These are phyloP conservation scores for Silene uniflora DNA, from an alignment of 148 eudicot species.

Conservation along the genomic window DNA sequence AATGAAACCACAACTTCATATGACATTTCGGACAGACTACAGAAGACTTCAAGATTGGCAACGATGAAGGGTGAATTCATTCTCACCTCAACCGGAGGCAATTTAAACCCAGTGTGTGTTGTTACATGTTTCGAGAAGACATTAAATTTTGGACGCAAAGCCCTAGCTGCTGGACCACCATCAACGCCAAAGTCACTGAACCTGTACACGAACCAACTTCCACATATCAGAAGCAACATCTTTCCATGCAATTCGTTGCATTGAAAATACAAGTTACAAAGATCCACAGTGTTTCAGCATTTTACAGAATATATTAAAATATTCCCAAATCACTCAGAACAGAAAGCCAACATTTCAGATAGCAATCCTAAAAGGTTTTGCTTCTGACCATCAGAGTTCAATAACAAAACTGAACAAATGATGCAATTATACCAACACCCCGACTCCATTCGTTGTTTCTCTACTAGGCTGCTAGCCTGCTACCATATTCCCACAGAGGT, in stretches of 20 bases:
- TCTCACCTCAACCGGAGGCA: slow-evolving; percentile 65
- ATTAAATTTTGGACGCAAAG: slow-evolving; percentile 59
- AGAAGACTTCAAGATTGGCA: neutral
- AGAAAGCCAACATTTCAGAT: neutral
- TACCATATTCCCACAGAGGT: too few relatives aligned
- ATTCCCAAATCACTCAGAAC: too few relatives aligned
- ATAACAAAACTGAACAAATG: too few relatives aligned
- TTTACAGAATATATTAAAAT: too few relatives aligned
- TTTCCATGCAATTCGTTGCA: neutral
- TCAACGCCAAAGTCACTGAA: slow-evolving; percentile 70
- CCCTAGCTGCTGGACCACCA: slow-evolving; percentile 77
- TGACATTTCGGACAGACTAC: neutral
- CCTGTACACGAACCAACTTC: slow-evolving; percentile 32
- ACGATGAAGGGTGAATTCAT: neutral
- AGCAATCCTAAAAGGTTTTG: neutral
- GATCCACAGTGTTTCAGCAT: neutral
- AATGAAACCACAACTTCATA: neutral
- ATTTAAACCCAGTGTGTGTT: slow-evolving; percentile 54
- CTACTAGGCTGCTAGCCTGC: too few relatives aligned
- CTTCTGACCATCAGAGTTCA: neutral
- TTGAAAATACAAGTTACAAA: too few relatives aligned
- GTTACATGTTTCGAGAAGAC: slow-evolving; percentile 54
- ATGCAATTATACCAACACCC: too few relatives aligned
- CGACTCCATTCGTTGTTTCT: too few relatives aligned
- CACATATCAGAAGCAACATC: neutral